phyloP scores from a whole-genome alignment of 495 filamentous ascomycete genomes.

The Chaetomium tenue region DNA sequence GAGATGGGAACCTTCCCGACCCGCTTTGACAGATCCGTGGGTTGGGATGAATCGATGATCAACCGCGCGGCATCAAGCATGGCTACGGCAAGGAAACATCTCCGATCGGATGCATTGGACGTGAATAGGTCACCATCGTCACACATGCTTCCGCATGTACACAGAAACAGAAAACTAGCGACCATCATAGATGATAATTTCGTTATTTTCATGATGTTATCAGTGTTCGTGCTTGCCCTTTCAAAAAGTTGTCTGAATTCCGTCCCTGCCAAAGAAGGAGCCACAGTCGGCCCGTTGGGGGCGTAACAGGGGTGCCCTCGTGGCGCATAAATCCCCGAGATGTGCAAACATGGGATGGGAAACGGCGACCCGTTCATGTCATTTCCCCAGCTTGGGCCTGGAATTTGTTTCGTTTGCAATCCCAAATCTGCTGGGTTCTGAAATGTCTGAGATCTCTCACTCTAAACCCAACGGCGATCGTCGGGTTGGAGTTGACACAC shows the following conservation, averaged over 20 bases:
- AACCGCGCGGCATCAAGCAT: conserved; percentile 10
- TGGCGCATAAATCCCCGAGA: neutral
- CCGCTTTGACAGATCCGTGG: conserved; percentile 2
- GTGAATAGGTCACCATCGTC: neutral
- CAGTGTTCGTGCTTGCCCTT: neutral
- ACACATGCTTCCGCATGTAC: too few relatives aligned
- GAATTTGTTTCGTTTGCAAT: neutral
- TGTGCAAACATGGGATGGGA: neutral
- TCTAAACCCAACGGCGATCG: conserved; percentile 1
- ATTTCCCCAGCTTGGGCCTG: neutral
- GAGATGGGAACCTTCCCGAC: conserved; percentile 2
- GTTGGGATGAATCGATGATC: conserved; percentile 14
- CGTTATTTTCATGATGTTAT: too few relatives aligned
- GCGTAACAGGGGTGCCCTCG: neutral
- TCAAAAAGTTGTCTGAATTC: neutral
- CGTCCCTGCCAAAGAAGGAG: neutral
- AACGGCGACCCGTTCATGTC: neutral
- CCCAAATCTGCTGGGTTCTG: neutral
- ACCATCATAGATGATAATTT: too few relatives aligned
- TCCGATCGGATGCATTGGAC: neutral
- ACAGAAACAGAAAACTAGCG: too few relatives aligned
- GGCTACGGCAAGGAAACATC: neutral
- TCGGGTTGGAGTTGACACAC: neutral
- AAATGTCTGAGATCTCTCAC: neutral
- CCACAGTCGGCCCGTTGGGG: neutral